Base-by-base conservation (phyloP, 306 rosid genomes). In the Glycine latifolia region DNA sequence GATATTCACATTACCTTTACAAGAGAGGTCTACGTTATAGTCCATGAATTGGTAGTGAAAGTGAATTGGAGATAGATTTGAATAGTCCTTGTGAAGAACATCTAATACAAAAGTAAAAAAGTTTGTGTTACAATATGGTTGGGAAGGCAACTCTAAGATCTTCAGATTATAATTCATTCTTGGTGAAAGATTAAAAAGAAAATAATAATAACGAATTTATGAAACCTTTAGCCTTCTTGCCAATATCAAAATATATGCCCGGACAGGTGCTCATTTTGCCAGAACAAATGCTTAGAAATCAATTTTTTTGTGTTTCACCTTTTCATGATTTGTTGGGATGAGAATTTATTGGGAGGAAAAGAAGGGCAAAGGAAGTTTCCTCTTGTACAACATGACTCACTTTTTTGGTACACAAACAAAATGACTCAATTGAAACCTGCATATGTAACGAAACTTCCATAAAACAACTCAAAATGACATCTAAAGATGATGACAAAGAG, bases 151-250 rank as follows among this genome's bases (percentile, higher is more conserved):
- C 81, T 76, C 62, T 10, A 71, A 74, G 55, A 67, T 56, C 15
- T 49, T 13, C 3, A 44, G 3, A 62, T 26, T 26, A 26, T 26
- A 26, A 26, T 26, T 26, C 31, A 26, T 26, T 26, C 31, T 26
- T 26, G 31, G 3, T 44, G 68, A 74, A 81, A 75, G 16, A 77
- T 13, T 33, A 17, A 71, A 74, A 80, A 55, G 33, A 43, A 63
- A 67, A n/a, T 9, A 52, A 49, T 12, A 81, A 43, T 6, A 43
- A 70, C 1, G 6, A 80, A 35, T 37, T 76, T 67, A 71, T 63
- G n/a, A 77, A 46, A 92, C 97, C 94, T 92, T 81, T 89, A 76
- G 94, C 94, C 58, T 85, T 89, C 84, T 86, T 88, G 39, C 97
- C 94, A 72, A 90, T 83, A 59, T 84, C 89, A 67, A 66, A 90